These are phyloP conservation scores for Venturia nashicola DNA, from an alignment of 2,329 filamentous ascomycete genomes.

Conservation along the genomic window DNA sequence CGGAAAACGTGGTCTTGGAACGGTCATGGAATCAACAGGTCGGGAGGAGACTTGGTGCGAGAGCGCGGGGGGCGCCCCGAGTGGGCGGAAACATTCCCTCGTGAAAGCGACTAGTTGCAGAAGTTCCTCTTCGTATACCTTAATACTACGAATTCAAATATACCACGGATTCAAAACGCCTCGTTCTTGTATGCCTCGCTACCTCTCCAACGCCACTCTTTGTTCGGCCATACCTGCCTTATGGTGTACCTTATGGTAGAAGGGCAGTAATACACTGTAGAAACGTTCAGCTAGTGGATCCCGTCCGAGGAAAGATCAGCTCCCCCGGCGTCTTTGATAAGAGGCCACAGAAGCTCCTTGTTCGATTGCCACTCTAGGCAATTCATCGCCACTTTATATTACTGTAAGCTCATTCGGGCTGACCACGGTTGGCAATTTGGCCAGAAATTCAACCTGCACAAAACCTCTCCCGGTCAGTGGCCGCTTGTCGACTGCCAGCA, in stretches of 20 bases:
- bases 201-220: not conserved
- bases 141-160: not conserved
- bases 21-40: not conserved
- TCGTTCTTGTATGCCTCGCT: not conserved
- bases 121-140: not conserved
- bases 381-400: not conserved
- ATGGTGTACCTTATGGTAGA: not conserved
- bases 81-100: not conserved
- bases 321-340: not conserved
- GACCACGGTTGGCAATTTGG: not conserved
- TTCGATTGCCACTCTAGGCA: not conserved
- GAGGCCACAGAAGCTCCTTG: not conserved
- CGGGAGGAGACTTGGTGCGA: not conserved
- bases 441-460: not conserved
- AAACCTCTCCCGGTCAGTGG: not conserved
- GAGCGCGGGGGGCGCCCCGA: not conserved
- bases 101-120: not conserved
- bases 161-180: not conserved
- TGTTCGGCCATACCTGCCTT: not conserved
- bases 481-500: not conserved
- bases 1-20: not conserved
- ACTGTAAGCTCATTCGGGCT: not conserved
- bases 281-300: not conserved
- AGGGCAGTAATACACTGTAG: not conserved
- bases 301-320: not conserved